Base-by-base conservation (phyloP, 1,284 basidiomycete species). In the Fomitopsis schrenkii region DNA sequence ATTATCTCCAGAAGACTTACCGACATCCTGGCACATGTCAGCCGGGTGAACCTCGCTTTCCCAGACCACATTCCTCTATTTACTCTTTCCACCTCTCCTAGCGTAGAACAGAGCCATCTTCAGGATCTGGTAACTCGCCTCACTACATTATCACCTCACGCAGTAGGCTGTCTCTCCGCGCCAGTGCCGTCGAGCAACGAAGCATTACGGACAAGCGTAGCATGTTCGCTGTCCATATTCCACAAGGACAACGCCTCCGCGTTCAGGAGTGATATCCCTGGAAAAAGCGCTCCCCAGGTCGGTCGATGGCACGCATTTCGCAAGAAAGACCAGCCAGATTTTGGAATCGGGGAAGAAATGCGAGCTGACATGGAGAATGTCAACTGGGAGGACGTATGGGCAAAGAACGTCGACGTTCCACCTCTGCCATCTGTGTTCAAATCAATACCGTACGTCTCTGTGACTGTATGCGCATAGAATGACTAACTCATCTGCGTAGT, bases 241-340 rank as follows among this genome's bases (percentile, higher is more conserved):
- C 76, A 83, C 46, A 70, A 74, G 0, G 59, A 64, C 0, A 55
- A 66, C 10, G 76, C 77, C 28, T 73, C 77, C 1, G 73, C 80
- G 0, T 90, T 90, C 64, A 77, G 80, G 22, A 90, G 88, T 5
- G 80, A 77, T 0, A 81, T 91, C 56, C 79, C 82, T 0, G 88
- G 90, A 9, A 75, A 75, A 50, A 72, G 74, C 30, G 75, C 80
- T n/a, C 72, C 80, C 2, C 85, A 88, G 64, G 88, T 91, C 7
- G 90, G 90, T 26, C 77, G 87, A 50, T 85, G 85, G 85, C 83
- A 87, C 68, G 78, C 85, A 22, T 79, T 83, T 62, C 59, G 71
- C 50, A 77, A 77, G 58, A 75, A 67, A 52, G 59, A 62, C 15
- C 62, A 65, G 40, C 33, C 61, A 36, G 58, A 61, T 42, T 55